phyloP scores from a whole-genome alignment of 805 yeast species.

The Yamadazyma akitaensis region DNA sequence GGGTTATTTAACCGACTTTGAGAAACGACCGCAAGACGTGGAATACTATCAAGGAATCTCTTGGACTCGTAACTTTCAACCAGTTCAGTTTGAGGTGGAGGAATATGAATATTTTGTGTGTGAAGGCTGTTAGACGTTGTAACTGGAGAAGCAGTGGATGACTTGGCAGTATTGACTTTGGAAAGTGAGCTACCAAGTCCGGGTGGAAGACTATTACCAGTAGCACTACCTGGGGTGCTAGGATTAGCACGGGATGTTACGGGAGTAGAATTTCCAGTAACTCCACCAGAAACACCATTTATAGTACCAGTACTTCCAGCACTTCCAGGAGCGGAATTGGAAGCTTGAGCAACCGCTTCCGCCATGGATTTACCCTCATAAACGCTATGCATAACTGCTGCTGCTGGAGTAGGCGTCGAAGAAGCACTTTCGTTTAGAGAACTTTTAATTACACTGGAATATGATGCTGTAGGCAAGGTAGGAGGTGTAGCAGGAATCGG shows the following conservation, averaged over 20 bases:
- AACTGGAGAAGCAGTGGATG: conserved; percentile 26
- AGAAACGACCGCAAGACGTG: conserved; percentile 23
- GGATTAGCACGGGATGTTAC: conserved; percentile 1
- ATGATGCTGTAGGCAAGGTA: conserved; percentile 3
- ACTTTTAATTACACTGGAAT: conserved; percentile 12
- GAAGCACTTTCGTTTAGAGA: conserved; percentile 5
- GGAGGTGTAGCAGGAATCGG: conserved; percentile 5
- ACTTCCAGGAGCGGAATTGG: conserved; percentile 22
- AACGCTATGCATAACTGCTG: conserved; percentile 4
- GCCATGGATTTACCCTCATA: conserved; percentile 14
- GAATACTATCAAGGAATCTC: conserved; percentile 15
- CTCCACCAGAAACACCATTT: conserved; percentile 2
- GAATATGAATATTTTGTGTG: conserved; percentile 14
- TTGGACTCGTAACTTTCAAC: conserved; percentile 5
- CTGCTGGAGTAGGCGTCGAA: conserved; percentile 1
- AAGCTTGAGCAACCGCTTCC: conserved; percentile 13
- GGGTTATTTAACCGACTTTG: conserved; percentile 50
- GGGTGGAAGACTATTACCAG: conserved; percentile 13
- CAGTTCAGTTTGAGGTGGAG: conserved; percentile 13
- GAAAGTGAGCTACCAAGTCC: conserved; percentile 12
- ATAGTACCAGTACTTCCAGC: conserved; percentile 9
- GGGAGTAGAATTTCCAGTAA: not conserved
- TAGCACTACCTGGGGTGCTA: not conserved
- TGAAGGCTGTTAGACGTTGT: conserved; percentile 4
- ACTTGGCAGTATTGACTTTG: conserved; percentile 15